Base-by-base conservation (phyloP, 169 alveolate genomes). In the Plasmodium vivax region DNA sequence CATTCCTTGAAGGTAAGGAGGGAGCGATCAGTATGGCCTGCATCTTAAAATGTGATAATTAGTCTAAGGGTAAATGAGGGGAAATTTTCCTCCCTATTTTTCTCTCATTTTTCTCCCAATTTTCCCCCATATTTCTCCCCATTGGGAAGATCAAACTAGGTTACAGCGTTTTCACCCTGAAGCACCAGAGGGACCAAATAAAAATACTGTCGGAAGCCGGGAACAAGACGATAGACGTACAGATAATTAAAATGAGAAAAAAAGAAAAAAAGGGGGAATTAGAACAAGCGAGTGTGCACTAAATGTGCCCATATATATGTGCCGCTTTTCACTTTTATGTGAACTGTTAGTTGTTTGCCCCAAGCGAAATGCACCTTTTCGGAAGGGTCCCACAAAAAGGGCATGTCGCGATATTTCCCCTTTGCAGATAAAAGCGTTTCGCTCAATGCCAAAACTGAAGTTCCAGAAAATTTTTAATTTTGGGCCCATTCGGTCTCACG, bases 181-280 rank as follows among this genome's bases (percentile, higher is more conserved):
- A 41, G 51, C 88, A 88, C 27, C 84, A 79, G 43, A 32, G 56
- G 54, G 94, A 88, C 82, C 72, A 62, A 27, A 88, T 88, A 88
- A 88, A 81, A 81, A 56, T 88, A 30, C 43, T 80, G 16, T 79
- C 94, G 10, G 94, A 88, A 62, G 94, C 91, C 10, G 94, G 94
- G 71, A 79, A 81, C 51, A 62, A 79, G 54, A 81, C 74, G 30
- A 80, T 88, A 41, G 75, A 88, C 5, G 94, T 88, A 88, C 7
- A 23, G 23, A 84, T 68, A 84, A 84, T 34, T n/a, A 84, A 30
- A 30, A 82, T 30, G 38, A 45, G 47, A 32, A 68, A 38, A 27
- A 84, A 30, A 14, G 1, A 68, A 68, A n/a, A 47, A 38, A 8
- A 41, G 77, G 38, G 32, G n/a, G n/a, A 27, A 68, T 23, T 68